A percentile compares a stretch with the other conserved stretches of the same genome.
Conservation (phyloP, 176 grass and related monocot genomes). For the Thinopyrum elongatum region DNA sequence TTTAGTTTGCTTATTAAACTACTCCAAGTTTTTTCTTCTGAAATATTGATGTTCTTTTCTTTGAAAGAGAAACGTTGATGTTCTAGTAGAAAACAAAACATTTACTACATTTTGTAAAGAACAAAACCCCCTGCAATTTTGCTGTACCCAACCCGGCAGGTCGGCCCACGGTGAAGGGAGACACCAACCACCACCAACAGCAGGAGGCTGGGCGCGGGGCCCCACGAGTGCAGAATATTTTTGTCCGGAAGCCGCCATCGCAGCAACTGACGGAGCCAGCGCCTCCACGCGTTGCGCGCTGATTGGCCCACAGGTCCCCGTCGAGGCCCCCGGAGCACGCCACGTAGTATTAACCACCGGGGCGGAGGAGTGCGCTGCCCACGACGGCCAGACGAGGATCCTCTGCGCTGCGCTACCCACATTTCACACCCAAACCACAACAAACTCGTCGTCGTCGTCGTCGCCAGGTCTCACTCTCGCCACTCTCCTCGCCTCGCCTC, state of each 20-base stretch:
- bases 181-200: background rate
- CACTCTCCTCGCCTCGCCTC: background rate
- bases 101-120: background rate
- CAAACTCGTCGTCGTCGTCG: background rate
- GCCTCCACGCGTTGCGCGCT: background rate
- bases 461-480: background rate
- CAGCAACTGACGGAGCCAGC: constrained; percentile 33
- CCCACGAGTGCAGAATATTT: constrained; percentile 11
- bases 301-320: background rate
- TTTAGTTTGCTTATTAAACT: background rate
- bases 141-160: background rate
- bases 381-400: constrained; percentile 15
- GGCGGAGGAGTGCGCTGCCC: background rate
- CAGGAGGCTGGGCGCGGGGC: background rate
- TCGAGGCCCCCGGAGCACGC: background rate
- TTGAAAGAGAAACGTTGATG: background rate
- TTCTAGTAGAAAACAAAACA: background rate
- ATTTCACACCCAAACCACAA: background rate
- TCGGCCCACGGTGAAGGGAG: background rate
- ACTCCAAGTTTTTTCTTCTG: background rate
- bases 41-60: background rate
- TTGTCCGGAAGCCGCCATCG: constrained; percentile 36
- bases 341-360: constrained; percentile 32
- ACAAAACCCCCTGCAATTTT: background rate
- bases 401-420: constrained; percentile 27